These are phyloP conservation scores for Iberis amara DNA, from an alignment of 441 rosid species.

Conservation along the genomic window DNA sequence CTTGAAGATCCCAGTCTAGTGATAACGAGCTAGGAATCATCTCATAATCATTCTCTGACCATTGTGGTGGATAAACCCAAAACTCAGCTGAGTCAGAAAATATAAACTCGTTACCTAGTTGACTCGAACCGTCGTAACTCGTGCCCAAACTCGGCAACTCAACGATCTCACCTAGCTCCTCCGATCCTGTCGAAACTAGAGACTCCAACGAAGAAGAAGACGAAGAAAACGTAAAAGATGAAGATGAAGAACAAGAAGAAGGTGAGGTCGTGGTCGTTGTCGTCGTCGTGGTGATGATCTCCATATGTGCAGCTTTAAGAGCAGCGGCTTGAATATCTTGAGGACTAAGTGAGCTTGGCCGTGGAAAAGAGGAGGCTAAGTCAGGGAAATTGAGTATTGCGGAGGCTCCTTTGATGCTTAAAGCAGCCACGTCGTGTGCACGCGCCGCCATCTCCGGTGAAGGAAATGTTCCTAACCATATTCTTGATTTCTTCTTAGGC, in stretches of 20 bases:
- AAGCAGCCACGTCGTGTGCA: constrained; percentile 78
- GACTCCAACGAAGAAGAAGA: constrained; percentile 32
- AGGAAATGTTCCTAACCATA: constrained; percentile 85
- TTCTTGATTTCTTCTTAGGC: constrained; percentile 36
- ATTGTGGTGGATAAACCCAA: constrained; percentile 41
- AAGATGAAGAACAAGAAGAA: constrained; percentile 27
- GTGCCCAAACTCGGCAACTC: constrained; percentile 64
- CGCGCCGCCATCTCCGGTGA: constrained; percentile 89
- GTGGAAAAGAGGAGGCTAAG: constrained; percentile 25
- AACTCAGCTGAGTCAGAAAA: constrained; percentile 43
- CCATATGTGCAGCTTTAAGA: constrained; percentile 35
- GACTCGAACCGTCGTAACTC: constrained; percentile 34
- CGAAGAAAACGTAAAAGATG: constrained; percentile 30
- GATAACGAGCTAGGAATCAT: constrained; percentile 25
- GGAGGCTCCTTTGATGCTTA: constrained; percentile 32
- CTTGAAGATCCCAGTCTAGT: constrained; percentile 25
- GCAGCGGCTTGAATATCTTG: constrained; percentile 32
- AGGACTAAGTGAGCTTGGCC: constrained; percentile 27
- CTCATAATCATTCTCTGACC: constrained; percentile 32
- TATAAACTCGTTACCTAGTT: constrained; percentile 32
- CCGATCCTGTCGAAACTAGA: constrained; percentile 28
- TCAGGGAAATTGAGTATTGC: constrained; percentile 34
- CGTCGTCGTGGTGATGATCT: constrained; percentile 23
- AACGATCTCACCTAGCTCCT: constrained; percentile 57
- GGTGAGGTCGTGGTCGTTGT: constrained; percentile 28